These are phyloP conservation scores for Moniliophthora roreri DNA, from an alignment of 1,284 basidiomycete genomes.

Conservation along the genomic window DNA sequence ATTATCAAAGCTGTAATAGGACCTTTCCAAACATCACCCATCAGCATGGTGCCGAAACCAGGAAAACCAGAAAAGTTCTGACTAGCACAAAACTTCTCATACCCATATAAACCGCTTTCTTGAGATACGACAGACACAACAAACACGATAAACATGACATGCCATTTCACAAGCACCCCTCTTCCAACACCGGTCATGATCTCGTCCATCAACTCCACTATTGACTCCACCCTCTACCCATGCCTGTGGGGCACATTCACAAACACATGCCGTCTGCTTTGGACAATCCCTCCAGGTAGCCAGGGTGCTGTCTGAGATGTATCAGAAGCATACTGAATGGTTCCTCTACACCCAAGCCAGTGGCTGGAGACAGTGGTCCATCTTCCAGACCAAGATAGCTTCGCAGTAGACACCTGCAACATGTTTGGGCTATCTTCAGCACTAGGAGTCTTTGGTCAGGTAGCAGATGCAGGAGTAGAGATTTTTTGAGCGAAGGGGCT, in stretches of 20 bases:
- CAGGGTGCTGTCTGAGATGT: constrained; percentile 35
- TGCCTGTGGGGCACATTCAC: constrained; percentile 14
- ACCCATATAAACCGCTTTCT: constrained; percentile 6
- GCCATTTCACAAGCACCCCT: too few relatives aligned
- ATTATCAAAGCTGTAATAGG: constrained; percentile 16
- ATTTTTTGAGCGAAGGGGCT: constrained; percentile 28
- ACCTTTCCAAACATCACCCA: constrained; percentile 22
- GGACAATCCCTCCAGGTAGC: constrained; percentile 33
- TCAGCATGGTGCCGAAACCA: constrained; percentile 21
- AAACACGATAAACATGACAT: too few relatives aligned
- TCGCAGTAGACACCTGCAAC: constrained; percentile 25
- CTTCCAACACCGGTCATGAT: constrained; percentile 3
- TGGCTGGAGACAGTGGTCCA: constrained; percentile 32
- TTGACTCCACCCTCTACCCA: constrained; percentile 10
- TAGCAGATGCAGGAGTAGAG: constrained; percentile 29
- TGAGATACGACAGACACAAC: background rate
- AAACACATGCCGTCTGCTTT: background rate
- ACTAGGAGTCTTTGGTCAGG: constrained; percentile 27
- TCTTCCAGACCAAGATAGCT: constrained; percentile 19
- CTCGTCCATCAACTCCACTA: constrained; percentile 15
- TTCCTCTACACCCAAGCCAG: constrained; percentile 33
- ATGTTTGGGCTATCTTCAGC: constrained; percentile 33
- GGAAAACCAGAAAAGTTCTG: constrained; percentile 16
- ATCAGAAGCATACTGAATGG: constrained; percentile 28
- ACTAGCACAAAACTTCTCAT: constrained; percentile 21